A percentile compares a stretch with the other conserved stretches of the same genome.
These are phyloP conservation scores for Podospora pseudocomata DNA, from an alignment of 495 filamentous ascomycete species.

Conservation along the genomic window DNA sequence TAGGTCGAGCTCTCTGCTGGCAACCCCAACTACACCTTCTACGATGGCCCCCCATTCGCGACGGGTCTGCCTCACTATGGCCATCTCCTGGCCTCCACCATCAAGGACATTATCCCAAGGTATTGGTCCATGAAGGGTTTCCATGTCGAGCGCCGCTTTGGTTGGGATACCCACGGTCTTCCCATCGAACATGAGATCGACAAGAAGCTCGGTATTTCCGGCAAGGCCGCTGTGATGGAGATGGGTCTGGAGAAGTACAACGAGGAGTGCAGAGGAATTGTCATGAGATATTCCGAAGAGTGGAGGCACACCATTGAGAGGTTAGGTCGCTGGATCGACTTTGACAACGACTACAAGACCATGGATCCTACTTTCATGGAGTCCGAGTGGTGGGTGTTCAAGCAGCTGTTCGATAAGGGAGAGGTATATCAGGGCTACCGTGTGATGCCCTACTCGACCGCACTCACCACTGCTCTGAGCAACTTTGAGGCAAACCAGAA, in stretches of 20 bases:
- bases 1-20: conserved; percentile 52
- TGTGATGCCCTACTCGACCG: conserved; percentile 95
- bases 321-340: conserved; percentile 95
- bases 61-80: conserved; percentile 87
- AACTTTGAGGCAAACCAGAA: conserved; percentile 95
- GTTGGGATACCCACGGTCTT: conserved; percentile 91
- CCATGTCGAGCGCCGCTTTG: conserved; percentile 70
- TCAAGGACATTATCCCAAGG: conserved; percentile 94
- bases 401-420: conserved; percentile 83
- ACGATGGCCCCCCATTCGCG: conserved; percentile 64
- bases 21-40: conserved; percentile 75
- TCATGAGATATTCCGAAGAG: conserved; percentile 87
- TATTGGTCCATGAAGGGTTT: conserved; percentile 98
- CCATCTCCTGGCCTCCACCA: conserved; percentile 90
- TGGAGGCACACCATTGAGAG: conserved; percentile 89
- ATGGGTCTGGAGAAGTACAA: conserved; percentile 92
- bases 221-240: conserved; percentile 80
- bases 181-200: conserved; percentile 98
- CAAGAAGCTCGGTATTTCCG: conserved; percentile 90
- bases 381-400: conserved; percentile 95
- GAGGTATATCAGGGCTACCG: conserved; percentile 83
- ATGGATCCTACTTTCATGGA: conserved; percentile 97
- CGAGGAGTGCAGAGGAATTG: conserved; percentile 85
- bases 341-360: conserved; percentile 98
- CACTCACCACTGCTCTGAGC: conserved; percentile 81